Evolutionary conservation across 768 basidiomycete genomes (phyloP), one percentile per base, ranked within the genome.

Genomic region (Leucosporidium creatinivorum): DNA sequence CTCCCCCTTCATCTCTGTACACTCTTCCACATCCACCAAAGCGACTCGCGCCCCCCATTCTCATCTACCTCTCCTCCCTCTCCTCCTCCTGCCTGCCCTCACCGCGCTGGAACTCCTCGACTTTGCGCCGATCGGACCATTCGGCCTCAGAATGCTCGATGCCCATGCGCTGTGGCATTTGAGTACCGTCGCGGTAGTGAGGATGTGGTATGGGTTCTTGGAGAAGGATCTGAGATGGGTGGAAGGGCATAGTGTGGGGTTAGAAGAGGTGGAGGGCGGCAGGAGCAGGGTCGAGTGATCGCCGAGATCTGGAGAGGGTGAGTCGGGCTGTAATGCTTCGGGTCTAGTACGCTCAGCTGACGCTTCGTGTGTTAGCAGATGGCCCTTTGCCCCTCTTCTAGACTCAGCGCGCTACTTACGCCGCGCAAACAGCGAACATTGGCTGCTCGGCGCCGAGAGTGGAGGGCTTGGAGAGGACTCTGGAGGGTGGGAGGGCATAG

Each of bases 151-250:
- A 44, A 77, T 85, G 10, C 80, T 97, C 25, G 94, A 98, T 76
- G 92, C 93, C 0, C 96, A 97, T 77, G 83, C 91, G 3, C 79
- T 98, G 21, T 98, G 94, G 96, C 94, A 99, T 77, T 80, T 89
- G 12, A 82, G 85, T 5, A 99, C 94, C 0, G 87, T 84, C 1
- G 87, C 87, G 0, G 84, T 98, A 39, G 84, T 86, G 5, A 75
- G 83, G 57, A 81, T 84, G 56, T 97, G 94, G 93, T 98, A 94
- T 74, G 80, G 83, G n/a, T 93, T 94, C 73, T 77, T 93, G 36
- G 75, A 88, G 10, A 77, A 85, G 72, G 93, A 94, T 76, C 82
- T 89, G 44, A 47, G 67, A 36, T 74, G 73, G 72, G 49, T 73
- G n/a, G 66, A 63, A 4, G 30, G 30, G 15, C 15, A 44, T 17